Evolutionary conservation across 1,284 basidiomycete species (phyloP), one percentile per base, ranked within the genome.

Genomic region (Tranzscheliella williamsii): DNA sequence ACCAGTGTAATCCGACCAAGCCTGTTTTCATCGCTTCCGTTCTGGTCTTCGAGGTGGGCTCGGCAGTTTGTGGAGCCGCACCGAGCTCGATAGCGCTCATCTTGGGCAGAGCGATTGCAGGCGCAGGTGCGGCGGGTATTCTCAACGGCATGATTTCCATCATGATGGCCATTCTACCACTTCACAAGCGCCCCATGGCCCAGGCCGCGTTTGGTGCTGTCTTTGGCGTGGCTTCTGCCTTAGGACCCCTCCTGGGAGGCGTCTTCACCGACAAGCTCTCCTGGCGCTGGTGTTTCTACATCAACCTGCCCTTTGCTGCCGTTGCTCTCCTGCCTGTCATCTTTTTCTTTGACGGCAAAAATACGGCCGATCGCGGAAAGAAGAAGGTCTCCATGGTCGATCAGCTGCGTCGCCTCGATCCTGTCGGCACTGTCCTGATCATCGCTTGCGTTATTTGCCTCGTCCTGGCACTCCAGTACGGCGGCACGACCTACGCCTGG

Each of bases 41-140:
- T 42, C 60, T 79, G 61, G 62, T 81, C 60, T 83, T 83, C 44
- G 81, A 82, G 41, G 42, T 83, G 23, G 83, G 83, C 11, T 80
- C 79, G 8, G 73, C 83, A 23, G 66, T 84, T 18, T 84, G 82
- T 50, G 83, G 79, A n/a, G 79, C 82, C 12, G 78, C 83, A 0
- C 79, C 80, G 0, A 77, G 54, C 12, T 81, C 82, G 61, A 65
- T 76, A 24, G 66, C 81, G 27, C 66, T 84, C 36, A 83, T 84
- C 57, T 78, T 83, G 35, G 81, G 81, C 1, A 78, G 83, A 32
- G 82, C 82, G 0, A 70, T 84, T 31, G 79, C 81, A 0, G 82
- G 82, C 24, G 67, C 81, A 4, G 82, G 82, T 8, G 82, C 81
- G 0, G 80, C 80, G 0, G 82, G 82, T 5, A 80, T 83, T 57